Conservation (phyloP, 1,139 yeast genomes). For the Yamadazyma siamensis region DNA sequence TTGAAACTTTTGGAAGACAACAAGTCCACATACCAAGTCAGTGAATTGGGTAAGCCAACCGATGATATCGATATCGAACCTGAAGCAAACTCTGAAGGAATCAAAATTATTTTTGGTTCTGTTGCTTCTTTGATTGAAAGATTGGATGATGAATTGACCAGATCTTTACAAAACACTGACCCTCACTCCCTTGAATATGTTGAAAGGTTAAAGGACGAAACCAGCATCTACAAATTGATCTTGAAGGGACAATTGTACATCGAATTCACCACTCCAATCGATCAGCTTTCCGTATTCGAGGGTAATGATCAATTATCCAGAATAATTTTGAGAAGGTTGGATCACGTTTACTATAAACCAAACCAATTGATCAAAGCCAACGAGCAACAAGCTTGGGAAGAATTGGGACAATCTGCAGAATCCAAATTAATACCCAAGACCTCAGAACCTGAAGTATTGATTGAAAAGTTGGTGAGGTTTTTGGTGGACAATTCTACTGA, state of each 20-base stretch:
- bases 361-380: slow-evolving; percentile 63
- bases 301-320: slow-evolving; percentile 66
- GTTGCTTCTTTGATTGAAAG: slow-evolving; percentile 85
- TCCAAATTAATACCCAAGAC: slow-evolving; percentile 33
- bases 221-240: slow-evolving; percentile 67
- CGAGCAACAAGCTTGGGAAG: slow-evolving; percentile 72
- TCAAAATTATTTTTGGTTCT: slow-evolving; percentile 77
- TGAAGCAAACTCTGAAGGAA: slow-evolving; percentile 59
- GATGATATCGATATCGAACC: slow-evolving; percentile 85
- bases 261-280: slow-evolving; percentile 58
- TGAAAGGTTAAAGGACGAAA: slow-evolving; percentile 87
- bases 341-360: slow-evolving; percentile 92
- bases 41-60: slow-evolving; percentile 71
- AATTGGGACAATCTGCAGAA: slow-evolving; percentile 23
- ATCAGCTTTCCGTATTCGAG: slow-evolving; percentile 31
- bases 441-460: slow-evolving; percentile 41
- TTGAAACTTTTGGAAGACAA: slow-evolving; percentile 68
- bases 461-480: slow-evolving; percentile 63
- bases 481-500: slow-evolving; percentile 66
- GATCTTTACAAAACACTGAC: slow-evolving; percentile 83
- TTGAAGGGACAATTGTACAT: slow-evolving; percentile 84
- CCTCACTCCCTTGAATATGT: slow-evolving; percentile 95
- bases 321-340: slow-evolving; percentile 79
- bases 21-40: slow-evolving; percentile 57
- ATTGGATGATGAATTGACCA: slow-evolving; percentile 90